phyloP scores from a whole-genome alignment of 331 rosid genomes.

The Arachis monticola region DNA sequence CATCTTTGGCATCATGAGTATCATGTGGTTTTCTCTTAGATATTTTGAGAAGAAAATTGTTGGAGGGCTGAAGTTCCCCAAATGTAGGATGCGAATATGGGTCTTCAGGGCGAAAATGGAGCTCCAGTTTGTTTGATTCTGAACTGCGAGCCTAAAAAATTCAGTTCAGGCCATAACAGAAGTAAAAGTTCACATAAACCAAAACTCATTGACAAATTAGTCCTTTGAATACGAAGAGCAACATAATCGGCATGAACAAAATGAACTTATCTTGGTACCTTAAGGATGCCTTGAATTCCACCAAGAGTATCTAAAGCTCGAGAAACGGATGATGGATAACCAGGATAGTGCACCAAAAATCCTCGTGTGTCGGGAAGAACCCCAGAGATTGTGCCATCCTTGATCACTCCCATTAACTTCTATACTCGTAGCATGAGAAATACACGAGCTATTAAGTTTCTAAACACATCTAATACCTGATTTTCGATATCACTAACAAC shows the following conservation, averaged over 20 bases:
- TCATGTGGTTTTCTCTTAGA: conserved; percentile 44
- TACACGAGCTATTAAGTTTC: background rate
- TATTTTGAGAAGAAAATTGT: conserved; percentile 68
- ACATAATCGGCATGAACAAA: background rate
- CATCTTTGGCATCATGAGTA: conserved; percentile 38
- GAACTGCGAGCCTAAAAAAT: conserved; percentile 60
- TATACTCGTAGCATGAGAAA: conserved; percentile 8
- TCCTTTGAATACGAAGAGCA: too few species aligned
- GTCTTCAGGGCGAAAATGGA: conserved; percentile 80
- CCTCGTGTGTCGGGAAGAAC: conserved; percentile 57
- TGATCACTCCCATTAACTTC: conserved; percentile 63
- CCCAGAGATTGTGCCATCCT: conserved; percentile 70
- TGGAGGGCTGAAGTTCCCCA: conserved; percentile 77
- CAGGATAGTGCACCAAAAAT: conserved; percentile 79
- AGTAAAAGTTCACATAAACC: background rate
- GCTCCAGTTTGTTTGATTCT: conserved; percentile 68
- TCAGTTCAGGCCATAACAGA: background rate
- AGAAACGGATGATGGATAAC: conserved; percentile 70
- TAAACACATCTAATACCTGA: background rate
- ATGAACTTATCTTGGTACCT: conserved; percentile 47
- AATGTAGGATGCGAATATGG: conserved; percentile 84
- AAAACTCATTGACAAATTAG: background rate
- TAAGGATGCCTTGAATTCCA: conserved; percentile 65
- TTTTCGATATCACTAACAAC: too few species aligned
- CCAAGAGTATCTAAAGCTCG: conserved; percentile 75